Base-by-base conservation (phyloP, 768 basidiomycete genomes). In the Dentipellis sp. region DNA sequence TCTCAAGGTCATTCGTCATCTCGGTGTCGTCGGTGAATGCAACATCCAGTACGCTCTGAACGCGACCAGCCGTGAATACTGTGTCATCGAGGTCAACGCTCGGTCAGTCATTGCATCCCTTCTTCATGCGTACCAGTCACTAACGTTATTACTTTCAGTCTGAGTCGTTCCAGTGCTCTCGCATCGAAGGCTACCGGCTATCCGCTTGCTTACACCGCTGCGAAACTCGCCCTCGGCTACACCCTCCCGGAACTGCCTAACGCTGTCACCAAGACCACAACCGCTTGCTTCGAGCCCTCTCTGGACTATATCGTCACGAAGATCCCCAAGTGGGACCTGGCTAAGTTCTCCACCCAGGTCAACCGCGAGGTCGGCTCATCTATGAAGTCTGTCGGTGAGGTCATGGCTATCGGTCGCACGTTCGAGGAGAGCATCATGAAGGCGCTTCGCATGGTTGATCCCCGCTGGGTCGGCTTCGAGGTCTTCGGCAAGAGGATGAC, bases 331-430 rank as follows among this genome's bases (percentile, higher is more conserved):
- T 98, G 97, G 95, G 97, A 99, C 74, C 76, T 99, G 55, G 94
- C 94, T 62, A 99, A 99, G 72, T 98, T 99, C 78, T 88, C 88
- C 19, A 74, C 85, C 40, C 91, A 95, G 66, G 97, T 98, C 57
- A 85, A 95, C 67, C 86, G 95, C 60, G 85, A 92, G 67, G 84
- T 98, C 53, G 97, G 95, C 22, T 97, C 94, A 2, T 83, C 95
- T 16, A 98, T 99, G 97, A 99, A 99, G 73, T 94, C 91, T 14
- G 97, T 99, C 54, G 97, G 97, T 54, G 97, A 99, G 71, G 95
- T 99, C 67, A 99, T 99, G 97, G 95, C 95, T 62, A 97, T 99
- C 64, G 97, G 97, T 38, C 88, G 97, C 62, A 99, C 97, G 1
- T 99, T 97, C 64, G 97, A 99, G 72, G 97, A 99, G 70, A 92